Evolutionary conservation across 148 eudicot species (phyloP), one percentile per base, ranked within the genome.

Genomic region (Silene latifolia): DNA sequence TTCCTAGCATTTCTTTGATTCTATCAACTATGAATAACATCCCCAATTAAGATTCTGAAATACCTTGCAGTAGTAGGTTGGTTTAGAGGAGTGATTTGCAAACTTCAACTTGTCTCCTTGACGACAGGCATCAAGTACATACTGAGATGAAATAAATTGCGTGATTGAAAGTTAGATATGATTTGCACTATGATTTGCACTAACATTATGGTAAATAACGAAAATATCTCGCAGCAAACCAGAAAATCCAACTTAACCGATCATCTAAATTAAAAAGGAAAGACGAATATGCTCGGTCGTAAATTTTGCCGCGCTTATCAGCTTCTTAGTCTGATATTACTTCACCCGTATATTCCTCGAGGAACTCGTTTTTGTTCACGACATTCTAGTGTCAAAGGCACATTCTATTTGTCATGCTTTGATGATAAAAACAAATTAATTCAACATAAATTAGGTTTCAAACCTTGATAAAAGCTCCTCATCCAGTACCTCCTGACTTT

Each of bases 381-480:
- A 93, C 54, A 59, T 88, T 87, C 97, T 90, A 89, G 69, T 81
- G 77, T 47, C 54, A 80, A 60, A 81, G 27, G 57, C n/a, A 56
- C 61, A 74, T 39, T 67, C 67, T 25, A 54, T 75, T 51, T 19
- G 54, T 69, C 72, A 72, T 77, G 59, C 35, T 69, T 54, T 20
- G 35, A 78, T 51, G 61, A 79, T 27, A 58, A 63, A 35, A 66
- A 5, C 56, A 62, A 74, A 29, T 56, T 25, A 12, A 53, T 39
- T 56, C 72, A 61, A 14, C 27, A 68, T 57, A 51, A 4, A 24
- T 24, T 19, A 19, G 15, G 19, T 44, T 56, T 62, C 76, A 67
- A 85, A 93, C 98, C 97, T 91, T 93, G 80, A 89, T 82, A 77
- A 93, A 93, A 74, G 94, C 98, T 83, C 98, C 98, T 97, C 98